Evolutionary conservation across 2,329 filamentous ascomycete species (phyloP).

Genomic region (Aspergillaceae sp.): DNA sequence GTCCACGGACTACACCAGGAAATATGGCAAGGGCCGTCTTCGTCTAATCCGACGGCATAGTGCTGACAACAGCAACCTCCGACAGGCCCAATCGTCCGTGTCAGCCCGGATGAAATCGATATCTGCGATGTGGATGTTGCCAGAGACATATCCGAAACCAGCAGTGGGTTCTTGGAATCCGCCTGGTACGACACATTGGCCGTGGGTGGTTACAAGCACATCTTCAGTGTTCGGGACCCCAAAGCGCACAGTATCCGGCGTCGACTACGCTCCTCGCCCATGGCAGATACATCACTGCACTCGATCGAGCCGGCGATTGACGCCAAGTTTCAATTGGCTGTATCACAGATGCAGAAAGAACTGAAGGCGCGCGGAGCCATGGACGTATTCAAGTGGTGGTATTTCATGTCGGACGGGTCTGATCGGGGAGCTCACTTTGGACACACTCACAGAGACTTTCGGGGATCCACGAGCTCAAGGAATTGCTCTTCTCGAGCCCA

Average conservation of each 20-base stretch:
- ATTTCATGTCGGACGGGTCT: slow-evolving; percentile 47
- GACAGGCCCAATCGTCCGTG: slow-evolving; percentile 14
- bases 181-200: slow-evolving; percentile 19
- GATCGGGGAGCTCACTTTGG: slow-evolving; percentile 40
- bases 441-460: slow-evolving; percentile 19
- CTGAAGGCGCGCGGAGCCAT: slow-evolving; percentile 24
- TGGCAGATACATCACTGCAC: slow-evolving; percentile 9
- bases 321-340: slow-evolving; percentile 28
- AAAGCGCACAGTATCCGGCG: slow-evolving; percentile 34
- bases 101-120: slow-evolving; percentile 15
- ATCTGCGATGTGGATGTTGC: slow-evolving; percentile 28
- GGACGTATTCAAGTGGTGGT: slow-evolving; percentile 44
- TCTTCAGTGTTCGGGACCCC: slow-evolving; percentile 34
- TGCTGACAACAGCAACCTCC: too few relatives aligned
- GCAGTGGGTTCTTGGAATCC: slow-evolving; percentile 18
- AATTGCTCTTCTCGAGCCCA: slow-evolving; percentile 47
- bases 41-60: too few relatives aligned
- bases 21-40: too few relatives aligned
- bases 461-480: slow-evolving; percentile 39
- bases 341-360: slow-evolving; percentile 38
- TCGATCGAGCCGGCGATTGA: slow-evolving; percentile 29
- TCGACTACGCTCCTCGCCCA: slow-evolving; percentile 35
- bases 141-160: slow-evolving; percentile 20
- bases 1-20: too few relatives aligned
- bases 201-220: slow-evolving; percentile 7